Evolutionary conservation across 1,284 basidiomycete species (phyloP).

Genomic region (Cutaneotrichosporon arboriforme): DNA sequence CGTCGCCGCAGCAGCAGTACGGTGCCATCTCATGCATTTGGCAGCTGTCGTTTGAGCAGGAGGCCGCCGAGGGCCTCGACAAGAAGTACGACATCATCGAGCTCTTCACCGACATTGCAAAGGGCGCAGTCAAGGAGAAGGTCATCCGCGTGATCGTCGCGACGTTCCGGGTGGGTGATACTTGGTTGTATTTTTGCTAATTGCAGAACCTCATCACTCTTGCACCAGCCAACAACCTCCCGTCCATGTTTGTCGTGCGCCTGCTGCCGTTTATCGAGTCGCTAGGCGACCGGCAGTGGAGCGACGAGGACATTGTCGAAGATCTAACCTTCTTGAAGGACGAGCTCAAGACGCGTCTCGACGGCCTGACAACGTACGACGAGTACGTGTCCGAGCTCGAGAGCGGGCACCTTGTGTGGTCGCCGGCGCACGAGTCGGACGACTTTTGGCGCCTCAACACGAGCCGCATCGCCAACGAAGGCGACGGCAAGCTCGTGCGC

Average conservation of each 20-base stretch:
- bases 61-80: slow-evolving; percentile 78
- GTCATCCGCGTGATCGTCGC: slow-evolving; percentile 92
- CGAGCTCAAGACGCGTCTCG: slow-evolving; percentile 72
- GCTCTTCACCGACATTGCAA: slow-evolving; percentile 77
- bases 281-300: slow-evolving; percentile 79
- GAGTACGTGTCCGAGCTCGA: slow-evolving; percentile 88
- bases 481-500: slow-evolving; percentile 74
- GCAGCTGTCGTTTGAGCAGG: slow-evolving; percentile 85
- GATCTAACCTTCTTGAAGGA: slow-evolving; percentile 80
- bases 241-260: slow-evolving; percentile 85
- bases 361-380: slow-evolving; percentile 81
- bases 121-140: slow-evolving; percentile 93
- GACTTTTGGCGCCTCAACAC: slow-evolving; percentile 98
- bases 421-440: slow-evolving; percentile 90
- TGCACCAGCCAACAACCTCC: slow-evolving; percentile 63
- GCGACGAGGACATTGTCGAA: slow-evolving; percentile 88
- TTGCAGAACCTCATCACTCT: slow-evolving; percentile 70
- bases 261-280: slow-evolving; percentile 81
- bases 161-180: slow-evolving; percentile 66
- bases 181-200: neutral
- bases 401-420: slow-evolving; percentile 88
- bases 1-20: slow-evolving; percentile 84
- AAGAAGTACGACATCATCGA: slow-evolving; percentile 84
- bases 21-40: slow-evolving; percentile 88
- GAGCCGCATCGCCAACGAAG: slow-evolving; percentile 76